These are phyloP conservation scores for Waltiozyma sp. DNA, from an alignment of 1,139 yeast species.

Conservation along the genomic window DNA sequence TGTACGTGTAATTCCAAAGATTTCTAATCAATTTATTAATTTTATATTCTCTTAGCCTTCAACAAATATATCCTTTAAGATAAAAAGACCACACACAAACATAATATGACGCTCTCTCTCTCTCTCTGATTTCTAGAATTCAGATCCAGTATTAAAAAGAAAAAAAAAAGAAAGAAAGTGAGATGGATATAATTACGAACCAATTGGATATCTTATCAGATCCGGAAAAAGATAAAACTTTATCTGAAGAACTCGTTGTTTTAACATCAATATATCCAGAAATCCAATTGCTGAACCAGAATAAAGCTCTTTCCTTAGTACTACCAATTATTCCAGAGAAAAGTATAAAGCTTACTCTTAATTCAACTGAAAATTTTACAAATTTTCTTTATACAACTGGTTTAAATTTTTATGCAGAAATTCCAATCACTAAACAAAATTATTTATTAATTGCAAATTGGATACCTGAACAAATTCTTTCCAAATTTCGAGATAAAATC, in stretches of 20 bases:
- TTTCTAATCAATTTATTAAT: no score
- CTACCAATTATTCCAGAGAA: conserved; percentile 7
- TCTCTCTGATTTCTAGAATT: no score
- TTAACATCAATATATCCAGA: conserved; percentile 43
- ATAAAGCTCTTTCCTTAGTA: neutral
- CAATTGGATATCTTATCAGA: no score
- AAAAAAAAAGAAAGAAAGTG: no score
- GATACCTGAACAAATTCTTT: neutral
- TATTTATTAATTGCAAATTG: neutral
- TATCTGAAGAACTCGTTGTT: conserved; percentile 34
- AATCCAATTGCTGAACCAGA: conserved; percentile 2
- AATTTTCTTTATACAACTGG: conserved; percentile 1
- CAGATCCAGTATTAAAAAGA: no score
- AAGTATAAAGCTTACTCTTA: conserved; percentile 4
- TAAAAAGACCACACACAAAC: no score
- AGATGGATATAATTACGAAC: no score
- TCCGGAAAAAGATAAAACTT: no score
- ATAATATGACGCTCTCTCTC: no score
- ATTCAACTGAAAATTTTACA: neutral
- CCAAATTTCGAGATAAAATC: neutral
- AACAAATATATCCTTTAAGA: no score
- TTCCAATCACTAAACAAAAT: conserved; percentile 1
- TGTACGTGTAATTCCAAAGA: no score
- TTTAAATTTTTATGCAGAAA: conserved; percentile 1
- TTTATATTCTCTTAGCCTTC: no score